Conservation (phyloP, 2,329 filamentous ascomycete genomes). For the Simplicillium aogashimaense region DNA sequence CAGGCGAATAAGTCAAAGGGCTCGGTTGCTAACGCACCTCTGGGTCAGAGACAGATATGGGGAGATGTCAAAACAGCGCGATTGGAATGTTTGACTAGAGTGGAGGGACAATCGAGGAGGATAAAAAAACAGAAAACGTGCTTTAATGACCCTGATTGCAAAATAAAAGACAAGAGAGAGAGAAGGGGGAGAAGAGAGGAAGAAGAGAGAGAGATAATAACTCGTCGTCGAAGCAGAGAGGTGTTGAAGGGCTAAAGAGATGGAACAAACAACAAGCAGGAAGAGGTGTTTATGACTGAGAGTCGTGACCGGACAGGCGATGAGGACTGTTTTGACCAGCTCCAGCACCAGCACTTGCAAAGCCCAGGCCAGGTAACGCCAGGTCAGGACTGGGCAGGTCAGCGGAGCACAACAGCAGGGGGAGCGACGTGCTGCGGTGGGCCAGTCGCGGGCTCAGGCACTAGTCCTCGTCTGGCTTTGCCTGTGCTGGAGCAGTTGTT, state of each 20-base stretch:
- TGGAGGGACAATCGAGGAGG: constrained; percentile 2
- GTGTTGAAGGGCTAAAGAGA: constrained; percentile 7
- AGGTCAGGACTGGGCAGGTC: neutral
- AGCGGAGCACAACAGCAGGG: no score
- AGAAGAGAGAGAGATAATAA: constrained; percentile 14
- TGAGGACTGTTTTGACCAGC: constrained; percentile 9
- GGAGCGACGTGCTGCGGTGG: constrained; percentile 15
- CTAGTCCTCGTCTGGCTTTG: no score
- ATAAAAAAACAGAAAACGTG: constrained; percentile 13
- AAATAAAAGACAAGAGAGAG: constrained; percentile 10
- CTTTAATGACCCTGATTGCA: constrained; percentile 11
- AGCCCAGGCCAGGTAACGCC: no score
- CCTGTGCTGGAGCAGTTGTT: no score
- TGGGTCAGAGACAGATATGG: constrained; percentile 18
- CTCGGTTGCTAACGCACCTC: constrained; percentile 23
- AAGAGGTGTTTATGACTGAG: constrained; percentile 8
- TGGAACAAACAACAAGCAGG: neutral
- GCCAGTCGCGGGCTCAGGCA: no score
- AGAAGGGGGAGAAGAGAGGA: constrained; percentile 12
- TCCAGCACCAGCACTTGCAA: no score
- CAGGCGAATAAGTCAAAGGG: constrained; percentile 15
- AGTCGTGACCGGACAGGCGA: constrained; percentile 5
- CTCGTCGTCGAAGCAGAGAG: constrained; percentile 5
- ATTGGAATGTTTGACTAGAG: constrained; percentile 24
- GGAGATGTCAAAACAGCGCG: constrained; percentile 19